Evolutionary conservation across 208 protist genomes (phyloP), one percentile per base, ranked within the genome.

Genomic region (Porcisia deanei): DNA sequence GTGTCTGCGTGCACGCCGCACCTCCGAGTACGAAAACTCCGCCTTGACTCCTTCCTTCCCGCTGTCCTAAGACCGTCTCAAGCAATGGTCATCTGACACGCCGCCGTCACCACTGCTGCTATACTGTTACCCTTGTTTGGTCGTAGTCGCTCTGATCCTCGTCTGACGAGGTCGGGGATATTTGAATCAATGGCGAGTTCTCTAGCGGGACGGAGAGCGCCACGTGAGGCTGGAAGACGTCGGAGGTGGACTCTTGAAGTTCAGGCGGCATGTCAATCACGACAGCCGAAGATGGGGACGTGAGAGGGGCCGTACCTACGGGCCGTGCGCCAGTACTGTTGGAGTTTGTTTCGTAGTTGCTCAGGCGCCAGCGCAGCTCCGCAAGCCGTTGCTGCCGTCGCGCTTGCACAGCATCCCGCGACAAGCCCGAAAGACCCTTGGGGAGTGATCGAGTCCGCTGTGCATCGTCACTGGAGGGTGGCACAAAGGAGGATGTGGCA

Each of bases 151-250:
- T n/a, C 37, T 39, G 37, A 47, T 18, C 52, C n/a, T 84, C 80
- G 54, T 84, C 80, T 1, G 75, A 84, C 16, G 80, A 84, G 34
- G 71, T 81, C 30, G 80, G 80, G 18, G 80, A 84, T 3, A 84
- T 75, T 45, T 84, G 49, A 25, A 81, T 20, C 22, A 80, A 34
- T 18, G 80, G 67, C 3, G 79, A 79, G 55, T 71, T 53, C 10
- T 67, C 79, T n/a, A 60, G 41, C 57, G 70, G 45, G 8, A 49
- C 39, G 0, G 53, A 8, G 30, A 8, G 53, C 68, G 49, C 53
- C 10, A 30, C 12, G 53, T 61, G 53, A 22, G 68, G 68, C 68
- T 47, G 49, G 34, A 49, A 61, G 30, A 72, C 41, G 66, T 49
- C 41, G 63, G 63, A 67, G 63, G 37, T 67, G 63, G 2, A 67